Evolutionary conservation across 768 basidiomycete genomes (phyloP).

Genomic region (Pleurotus pulmonarius): DNA sequence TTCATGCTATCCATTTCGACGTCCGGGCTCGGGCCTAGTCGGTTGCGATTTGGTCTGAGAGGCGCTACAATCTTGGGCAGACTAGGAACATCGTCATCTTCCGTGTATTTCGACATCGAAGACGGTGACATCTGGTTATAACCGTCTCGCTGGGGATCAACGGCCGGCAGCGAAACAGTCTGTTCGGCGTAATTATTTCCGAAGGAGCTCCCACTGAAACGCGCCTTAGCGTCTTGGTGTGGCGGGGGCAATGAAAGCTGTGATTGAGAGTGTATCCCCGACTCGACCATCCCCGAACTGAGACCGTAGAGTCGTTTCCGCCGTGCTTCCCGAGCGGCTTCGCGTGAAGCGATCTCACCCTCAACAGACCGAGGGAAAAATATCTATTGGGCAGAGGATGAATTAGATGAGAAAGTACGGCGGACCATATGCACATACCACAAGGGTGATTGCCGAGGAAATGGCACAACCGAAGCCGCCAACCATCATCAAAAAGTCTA

Average conservation of each 20-base stretch:
- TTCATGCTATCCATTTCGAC: conserved; percentile 30
- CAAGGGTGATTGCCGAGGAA: conserved; percentile 72
- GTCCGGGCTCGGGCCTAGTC: conserved; percentile 22
- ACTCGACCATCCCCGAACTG: conserved; percentile 18
- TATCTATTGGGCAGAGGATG: conserved; percentile 39
- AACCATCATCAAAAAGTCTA: conserved; percentile 59
- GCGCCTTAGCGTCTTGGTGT: neutral
- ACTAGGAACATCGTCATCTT: conserved; percentile 21
- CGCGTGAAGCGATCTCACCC: conserved; percentile 53
- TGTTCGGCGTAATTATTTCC: conserved; percentile 6
- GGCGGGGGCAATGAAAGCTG: conserved; percentile 1
- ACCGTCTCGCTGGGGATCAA: neutral
- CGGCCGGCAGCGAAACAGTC: neutral
- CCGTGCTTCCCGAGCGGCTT: conserved; percentile 39
- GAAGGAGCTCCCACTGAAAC: conserved; percentile 3
- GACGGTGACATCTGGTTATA: conserved; percentile 10
- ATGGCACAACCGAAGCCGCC: conserved; percentile 57
- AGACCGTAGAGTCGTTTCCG: conserved; percentile 26
- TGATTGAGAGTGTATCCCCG: conserved; percentile 12
- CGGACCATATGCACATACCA: conserved; percentile 36
- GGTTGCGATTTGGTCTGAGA: conserved; percentile 39
- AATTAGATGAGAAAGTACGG: neutral
- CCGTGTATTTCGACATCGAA: conserved; percentile 23
- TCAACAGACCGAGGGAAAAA: conserved; percentile 82
- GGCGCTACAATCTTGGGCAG: conserved; percentile 16